Evolutionary conservation across 805 yeast species (phyloP).

Genomic region (Kuraishia molischiana): DNA sequence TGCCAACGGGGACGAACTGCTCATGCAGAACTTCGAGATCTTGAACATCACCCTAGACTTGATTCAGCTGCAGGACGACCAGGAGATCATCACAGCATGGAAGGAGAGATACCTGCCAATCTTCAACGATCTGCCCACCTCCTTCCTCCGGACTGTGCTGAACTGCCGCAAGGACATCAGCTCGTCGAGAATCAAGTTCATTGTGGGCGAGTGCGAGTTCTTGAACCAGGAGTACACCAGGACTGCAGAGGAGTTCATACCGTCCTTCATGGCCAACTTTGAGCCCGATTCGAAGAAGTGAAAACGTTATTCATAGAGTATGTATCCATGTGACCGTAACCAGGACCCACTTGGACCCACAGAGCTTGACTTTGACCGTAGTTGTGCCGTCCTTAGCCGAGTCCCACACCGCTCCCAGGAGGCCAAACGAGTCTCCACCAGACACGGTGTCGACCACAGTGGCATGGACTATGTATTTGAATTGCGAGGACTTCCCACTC

Average conservation of each 20-base stretch:
- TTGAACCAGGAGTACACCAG: constrained; percentile 4
- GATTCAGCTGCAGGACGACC: constrained; percentile 32
- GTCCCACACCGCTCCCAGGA: constrained; percentile 52
- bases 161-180: constrained; percentile 31
- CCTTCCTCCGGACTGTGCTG: constrained; percentile 56
- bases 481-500: constrained; percentile 36
- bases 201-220: constrained; percentile 16
- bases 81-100: constrained; percentile 48
- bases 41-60: constrained; percentile 56
- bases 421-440: constrained; percentile 20
- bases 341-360: constrained; percentile 11
- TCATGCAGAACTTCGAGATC: constrained; percentile 42
- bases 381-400: constrained; percentile 42
- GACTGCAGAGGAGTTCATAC: neutral
- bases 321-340: constrained; percentile 22
- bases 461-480: constrained; percentile 43
- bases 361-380: constrained; percentile 20
- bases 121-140: constrained; percentile 73
- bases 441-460: constrained; percentile 23
- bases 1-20: constrained; percentile 25
- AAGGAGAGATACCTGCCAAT: constrained; percentile 42
- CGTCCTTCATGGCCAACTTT: constrained; percentile 9
- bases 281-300: neutral
- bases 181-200: constrained; percentile 12
- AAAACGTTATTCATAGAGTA: neutral